These are phyloP conservation scores for Murraya koenigii DNA, from an alignment of 345 rosid species.

Conservation along the genomic window DNA sequence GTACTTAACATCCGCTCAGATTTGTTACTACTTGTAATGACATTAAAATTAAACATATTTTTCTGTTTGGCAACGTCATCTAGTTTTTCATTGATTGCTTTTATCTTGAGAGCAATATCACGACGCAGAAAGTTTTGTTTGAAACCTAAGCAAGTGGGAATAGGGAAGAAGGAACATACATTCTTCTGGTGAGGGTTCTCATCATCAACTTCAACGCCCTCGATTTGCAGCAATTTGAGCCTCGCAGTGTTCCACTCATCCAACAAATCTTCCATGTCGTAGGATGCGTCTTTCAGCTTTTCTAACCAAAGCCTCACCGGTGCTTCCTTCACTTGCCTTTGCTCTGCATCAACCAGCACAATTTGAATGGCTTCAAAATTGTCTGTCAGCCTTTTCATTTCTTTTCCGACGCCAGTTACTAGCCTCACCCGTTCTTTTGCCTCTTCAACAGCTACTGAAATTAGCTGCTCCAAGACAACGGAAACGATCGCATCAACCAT, in stretches of 20 bases:
- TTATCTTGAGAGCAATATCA: neutral
- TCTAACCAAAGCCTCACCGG: neutral
- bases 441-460: neutral
- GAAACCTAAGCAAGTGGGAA: neutral
- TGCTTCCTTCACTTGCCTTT: neutral
- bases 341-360: neutral
- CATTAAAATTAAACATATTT: neutral
- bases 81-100: neutral
- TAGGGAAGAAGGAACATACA: neutral
- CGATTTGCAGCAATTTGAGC: neutral
- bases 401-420: neutral
- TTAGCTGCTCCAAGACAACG: neutral
- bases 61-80: neutral
- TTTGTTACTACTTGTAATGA: neutral
- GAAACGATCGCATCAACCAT: slow-evolving; percentile 1
- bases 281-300: neutral
- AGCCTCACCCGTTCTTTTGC: neutral
- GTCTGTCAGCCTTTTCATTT: neutral
- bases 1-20: neutral
- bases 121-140: neutral
- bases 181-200: neutral
- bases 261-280: slow-evolving; percentile 7
- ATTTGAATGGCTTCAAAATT: neutral
- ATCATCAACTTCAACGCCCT: neutral
- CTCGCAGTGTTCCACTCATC: slow-evolving; percentile 13